Conservation (phyloP, 331 rosid species). For the Rhamnella rubrinervis region DNA sequence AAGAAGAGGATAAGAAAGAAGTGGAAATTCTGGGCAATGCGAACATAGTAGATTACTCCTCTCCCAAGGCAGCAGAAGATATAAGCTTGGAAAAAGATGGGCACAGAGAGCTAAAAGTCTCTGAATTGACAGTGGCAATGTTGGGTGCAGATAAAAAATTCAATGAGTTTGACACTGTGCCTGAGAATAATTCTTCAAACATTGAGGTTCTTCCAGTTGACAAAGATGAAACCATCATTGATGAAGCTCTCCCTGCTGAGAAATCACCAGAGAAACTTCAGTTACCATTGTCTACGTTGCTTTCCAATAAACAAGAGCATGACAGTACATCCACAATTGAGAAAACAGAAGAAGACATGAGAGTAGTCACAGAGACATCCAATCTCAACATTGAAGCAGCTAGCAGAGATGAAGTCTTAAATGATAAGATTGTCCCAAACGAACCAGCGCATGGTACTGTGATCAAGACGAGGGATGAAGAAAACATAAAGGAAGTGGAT, state of each 20-base stretch:
- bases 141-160: slow-evolving; percentile 1
- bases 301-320: slow-evolving; percentile 7
- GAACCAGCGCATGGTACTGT: slow-evolving; percentile 10
- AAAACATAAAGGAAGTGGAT: slow-evolving; percentile 1
- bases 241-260: not conserved
- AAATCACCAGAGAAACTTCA: slow-evolving; percentile 16
- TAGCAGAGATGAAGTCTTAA: not conserved
- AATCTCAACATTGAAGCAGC: slow-evolving; percentile 6
- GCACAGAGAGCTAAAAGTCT: slow-evolving; percentile 2
- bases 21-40: slow-evolving; percentile 4
- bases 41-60: not conserved
- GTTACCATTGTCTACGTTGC: slow-evolving; percentile 17
- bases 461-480: slow-evolving; percentile 13
- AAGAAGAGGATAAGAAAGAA: slow-evolving; percentile 10
- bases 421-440: not conserved
- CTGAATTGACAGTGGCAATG: slow-evolving; percentile 9
- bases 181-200: slow-evolving; percentile 2
- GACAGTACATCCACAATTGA: not conserved
- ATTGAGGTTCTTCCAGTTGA: slow-evolving; percentile 10
- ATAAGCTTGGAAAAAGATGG: slow-evolving; percentile 20
- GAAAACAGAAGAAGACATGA: slow-evolving; percentile 13
- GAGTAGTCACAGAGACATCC: slow-evolving; percentile 3
- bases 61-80: slow-evolving; percentile 13
- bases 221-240: slow-evolving; percentile 6
- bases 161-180: slow-evolving; percentile 1